These are phyloP conservation scores for Uronychia binucleata DNA, from an alignment of 73 alveolate genomes.

Conservation along the genomic window DNA sequence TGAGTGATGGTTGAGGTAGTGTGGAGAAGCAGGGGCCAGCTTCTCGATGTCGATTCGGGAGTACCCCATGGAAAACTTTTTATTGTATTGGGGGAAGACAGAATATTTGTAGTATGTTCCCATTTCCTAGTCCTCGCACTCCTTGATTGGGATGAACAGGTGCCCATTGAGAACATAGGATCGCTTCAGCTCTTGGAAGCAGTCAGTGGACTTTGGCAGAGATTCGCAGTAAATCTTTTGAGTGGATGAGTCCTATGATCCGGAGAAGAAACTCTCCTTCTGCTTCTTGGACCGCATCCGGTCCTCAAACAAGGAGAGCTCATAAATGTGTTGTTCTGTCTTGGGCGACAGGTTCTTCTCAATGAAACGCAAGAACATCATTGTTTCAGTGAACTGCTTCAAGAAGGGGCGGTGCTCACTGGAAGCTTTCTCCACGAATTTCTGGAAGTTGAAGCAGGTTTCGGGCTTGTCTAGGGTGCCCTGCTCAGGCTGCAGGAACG, in stretches of 20 bases:
- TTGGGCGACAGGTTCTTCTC: slow-evolving; percentile 41
- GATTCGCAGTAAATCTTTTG: background rate
- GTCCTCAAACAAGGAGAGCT: slow-evolving; percentile 41
- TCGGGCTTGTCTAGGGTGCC: background rate
- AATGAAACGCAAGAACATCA: slow-evolving; percentile 35
- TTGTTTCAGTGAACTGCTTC: slow-evolving; percentile 16
- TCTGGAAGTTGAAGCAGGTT: slow-evolving; percentile 3
- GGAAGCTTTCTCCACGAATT: slow-evolving; percentile 25
- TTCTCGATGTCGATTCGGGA: background rate
- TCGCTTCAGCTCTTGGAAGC: background rate
- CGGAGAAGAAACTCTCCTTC: background rate
- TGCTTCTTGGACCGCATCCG: background rate
- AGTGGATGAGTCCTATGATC: no score
- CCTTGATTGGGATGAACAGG: background rate
- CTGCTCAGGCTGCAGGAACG: background rate
- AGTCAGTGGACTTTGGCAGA: background rate
- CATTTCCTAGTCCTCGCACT: background rate
- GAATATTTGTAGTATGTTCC: background rate
- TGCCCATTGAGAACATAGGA: background rate
- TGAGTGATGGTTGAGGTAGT: no score
- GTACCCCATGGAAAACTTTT: background rate
- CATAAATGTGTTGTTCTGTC: slow-evolving; percentile 25
- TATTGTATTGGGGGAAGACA: background rate
- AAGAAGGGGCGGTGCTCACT: slow-evolving; percentile 32
- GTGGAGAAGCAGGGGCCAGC: background rate